Percentiles rank a stretch among this genome's conserved stretches.
These are phyloP conservation scores for Stemphylium beticola DNA, from an alignment of 2,329 filamentous ascomycete genomes.

Conservation along the genomic window DNA sequence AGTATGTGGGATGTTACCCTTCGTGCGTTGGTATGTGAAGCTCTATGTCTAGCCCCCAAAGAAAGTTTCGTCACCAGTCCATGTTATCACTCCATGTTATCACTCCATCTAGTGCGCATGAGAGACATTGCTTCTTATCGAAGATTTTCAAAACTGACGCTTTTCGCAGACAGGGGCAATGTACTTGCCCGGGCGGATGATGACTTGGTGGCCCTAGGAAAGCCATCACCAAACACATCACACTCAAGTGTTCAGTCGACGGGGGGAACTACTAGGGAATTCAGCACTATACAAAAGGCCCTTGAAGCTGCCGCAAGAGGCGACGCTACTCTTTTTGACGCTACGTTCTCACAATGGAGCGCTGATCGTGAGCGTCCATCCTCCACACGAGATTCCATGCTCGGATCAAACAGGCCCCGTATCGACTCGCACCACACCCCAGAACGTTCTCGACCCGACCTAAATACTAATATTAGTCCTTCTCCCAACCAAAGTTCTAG, in stretches of 20 bases:
- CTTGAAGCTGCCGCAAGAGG: no score
- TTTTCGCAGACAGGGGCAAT: no score
- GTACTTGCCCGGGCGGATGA: no score
- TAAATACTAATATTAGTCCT: not conserved
- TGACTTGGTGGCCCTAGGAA: no score
- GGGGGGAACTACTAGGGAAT: not conserved
- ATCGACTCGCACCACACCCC: not conserved
- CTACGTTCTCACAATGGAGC: not conserved
- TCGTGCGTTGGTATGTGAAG: not conserved
- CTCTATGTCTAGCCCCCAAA: not conserved
- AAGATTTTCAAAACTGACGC: no score
- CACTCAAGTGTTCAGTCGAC: no score
- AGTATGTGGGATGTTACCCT: conserved; percentile 4
- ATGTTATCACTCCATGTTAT: no score
- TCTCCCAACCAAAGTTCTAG: not conserved
- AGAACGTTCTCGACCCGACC: not conserved
- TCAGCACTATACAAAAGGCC: not conserved
- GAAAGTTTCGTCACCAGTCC: not conserved
- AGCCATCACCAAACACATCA: no score
- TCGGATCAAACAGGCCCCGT: not conserved
- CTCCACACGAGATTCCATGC: not conserved
- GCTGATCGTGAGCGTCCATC: not conserved
- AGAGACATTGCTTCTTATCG: not conserved
- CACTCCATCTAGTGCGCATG: no score
- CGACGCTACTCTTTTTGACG: not conserved